Evolutionary conservation across 441 rosid species (phyloP).

Genomic region (Brassica hybrid): DNA sequence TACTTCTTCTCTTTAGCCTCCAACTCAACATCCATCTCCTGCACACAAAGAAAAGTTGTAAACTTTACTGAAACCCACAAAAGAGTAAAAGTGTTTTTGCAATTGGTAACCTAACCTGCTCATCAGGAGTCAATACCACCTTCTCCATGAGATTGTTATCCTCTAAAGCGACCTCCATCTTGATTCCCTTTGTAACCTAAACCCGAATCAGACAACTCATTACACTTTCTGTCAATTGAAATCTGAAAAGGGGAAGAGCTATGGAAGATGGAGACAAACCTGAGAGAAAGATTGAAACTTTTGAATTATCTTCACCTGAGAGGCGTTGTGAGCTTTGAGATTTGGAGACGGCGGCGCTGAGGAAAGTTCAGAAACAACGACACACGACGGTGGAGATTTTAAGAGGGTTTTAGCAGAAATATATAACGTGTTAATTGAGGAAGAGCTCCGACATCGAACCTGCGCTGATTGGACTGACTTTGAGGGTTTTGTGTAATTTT

Average conservation of each 20-base stretch:
- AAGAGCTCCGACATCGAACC: not conserved
- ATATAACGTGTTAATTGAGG: too few relatives aligned
- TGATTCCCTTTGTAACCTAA: constrained; percentile 8
- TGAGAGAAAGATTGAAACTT: not conserved
- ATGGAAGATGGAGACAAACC: too few relatives aligned
- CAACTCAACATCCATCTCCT: constrained; percentile 61
- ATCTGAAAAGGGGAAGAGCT: too few relatives aligned
- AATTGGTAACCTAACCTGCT: constrained; percentile 51
- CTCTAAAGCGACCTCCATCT: constrained; percentile 49
- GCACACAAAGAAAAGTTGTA: constrained; percentile 30
- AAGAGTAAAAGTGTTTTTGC: not conserved
- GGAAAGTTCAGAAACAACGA: not conserved
- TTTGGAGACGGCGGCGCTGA: not conserved
- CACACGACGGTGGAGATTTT: not conserved
- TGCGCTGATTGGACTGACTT: not conserved
- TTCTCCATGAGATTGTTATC: constrained; percentile 37
- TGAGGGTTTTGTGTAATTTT: constrained; percentile 18
- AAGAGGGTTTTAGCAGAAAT: too few relatives aligned
- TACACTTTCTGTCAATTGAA: not conserved
- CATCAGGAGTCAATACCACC: constrained; percentile 44
- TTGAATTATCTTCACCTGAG: not conserved
- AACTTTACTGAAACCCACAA: constrained; percentile 11
- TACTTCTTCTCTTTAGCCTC: constrained; percentile 70
- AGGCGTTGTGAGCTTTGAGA: not conserved
- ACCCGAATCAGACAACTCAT: not conserved